Base-by-base conservation (phyloP, 805 yeast species). In the Lipomyces anomalus region DNA sequence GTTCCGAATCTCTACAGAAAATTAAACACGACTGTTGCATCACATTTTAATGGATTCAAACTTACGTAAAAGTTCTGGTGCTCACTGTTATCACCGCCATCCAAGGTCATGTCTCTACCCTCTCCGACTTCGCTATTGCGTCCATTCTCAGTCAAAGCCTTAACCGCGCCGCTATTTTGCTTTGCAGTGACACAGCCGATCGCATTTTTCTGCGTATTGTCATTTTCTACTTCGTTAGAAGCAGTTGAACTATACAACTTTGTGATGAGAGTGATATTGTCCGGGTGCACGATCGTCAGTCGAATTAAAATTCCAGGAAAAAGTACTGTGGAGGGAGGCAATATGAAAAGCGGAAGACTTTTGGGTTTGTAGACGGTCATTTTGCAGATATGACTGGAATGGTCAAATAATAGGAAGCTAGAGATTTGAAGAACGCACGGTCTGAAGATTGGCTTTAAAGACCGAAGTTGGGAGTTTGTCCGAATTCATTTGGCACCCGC, bases 281-380 rank as follows among this genome's bases (percentile, higher is more conserved):
- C 53, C 9, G 36, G 44, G 3, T 46, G 33, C 17, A 48, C 17
- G 16, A 48, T 38, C 26, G 21, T 24, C 13, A 44, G 37, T 4
- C 48, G 36, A 22, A 48, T 36, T 28, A 46, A 36, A 17, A 48
- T 48, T 22, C 44, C 42, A 6, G 53, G 53, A 13, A 45, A 24
- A 18, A 48, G 36, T 24, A 42, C 53, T 16, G 53, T 37, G 20
- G 44, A 28, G 17, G 22, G 39, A 35, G 53, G 53, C 6, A 45
- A 44, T 22, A 46, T 17, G 35, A 45, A 45, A 6, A 48, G 47
- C 18, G 49, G 47, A 4, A 48, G 43, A 23, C 38, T 7, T 22
- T 30, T 20, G 3, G 37, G 42, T 29, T 24, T 22, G 35, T 9
- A 26, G 30, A 26, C 13, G 11, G 30, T 26, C 30, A 26, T 26